Evolutionary conservation across 192 early-diverging fungal species (phyloP), one percentile per base, ranked within the genome.

Genomic region (Backusella mclennaniae): DNA sequence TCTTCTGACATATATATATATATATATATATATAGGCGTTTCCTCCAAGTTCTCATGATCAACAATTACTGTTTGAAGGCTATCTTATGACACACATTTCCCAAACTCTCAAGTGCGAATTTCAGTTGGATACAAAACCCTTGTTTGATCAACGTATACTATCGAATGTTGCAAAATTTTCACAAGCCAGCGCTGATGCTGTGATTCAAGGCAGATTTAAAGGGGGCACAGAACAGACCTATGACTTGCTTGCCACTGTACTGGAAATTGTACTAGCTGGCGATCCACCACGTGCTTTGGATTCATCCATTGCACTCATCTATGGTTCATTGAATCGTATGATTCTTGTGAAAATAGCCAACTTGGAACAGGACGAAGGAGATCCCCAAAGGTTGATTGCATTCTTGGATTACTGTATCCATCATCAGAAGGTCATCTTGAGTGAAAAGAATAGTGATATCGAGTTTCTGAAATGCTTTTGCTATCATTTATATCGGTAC

Each of bases 391-490:
- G 75, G 23, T 73, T 85, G 11, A 80, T 72, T 17, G 80, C 80
- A 1, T 77, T 90, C 4, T 75, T 92, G 36, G 78, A 85, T 52
- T 87, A 89, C 69, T 84, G 87, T 19, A 87, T 92, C 17, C 85
- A 89, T 44, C 80, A 91, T 81, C 90, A 92, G 79, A 90, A 87
- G 76, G 80, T 92, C 35, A 78, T 92, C 19, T 67, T 92, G 0
- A 85, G 80, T 74, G 42, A 68, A 26, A 76, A 76, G 31, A 87
- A 90, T 33, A 84, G 72, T 1, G 91, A 92, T 76, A 73, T 80
- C 15, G 91, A 93, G 39, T 93, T 90, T 56, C 80, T 90, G 75
- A 85, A 83, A 73, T 85, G 87, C 69, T 73, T 93, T n/a, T 84
- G 89, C 46, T 83, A 90, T 71, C 87, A 92, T 77, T 59, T 93